phyloP scores from a whole-genome alignment of 148 eudicot genomes.

The Nepenthes mirabilis region DNA sequence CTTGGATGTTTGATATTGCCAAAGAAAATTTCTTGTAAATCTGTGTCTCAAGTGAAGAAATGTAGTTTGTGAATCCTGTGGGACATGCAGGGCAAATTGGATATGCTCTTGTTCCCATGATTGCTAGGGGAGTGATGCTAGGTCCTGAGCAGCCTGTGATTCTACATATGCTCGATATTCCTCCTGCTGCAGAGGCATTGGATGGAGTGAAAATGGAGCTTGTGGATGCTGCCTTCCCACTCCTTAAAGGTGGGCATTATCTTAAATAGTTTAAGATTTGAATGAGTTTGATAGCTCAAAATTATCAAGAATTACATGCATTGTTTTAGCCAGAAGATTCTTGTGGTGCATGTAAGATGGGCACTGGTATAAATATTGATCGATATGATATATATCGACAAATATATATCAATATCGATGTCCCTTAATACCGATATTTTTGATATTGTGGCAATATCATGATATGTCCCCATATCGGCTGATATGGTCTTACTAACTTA shows the following conservation, averaged over 20 bases:
- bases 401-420: no score
- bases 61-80: not conserved
- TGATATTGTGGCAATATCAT: no score
- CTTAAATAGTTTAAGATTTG: not conserved
- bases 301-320: not conserved
- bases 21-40: no score
- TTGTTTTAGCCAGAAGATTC: not conserved
- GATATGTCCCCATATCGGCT: no score
- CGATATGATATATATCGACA: no score
- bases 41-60: no score
- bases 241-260: conserved; percentile 50
- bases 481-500: no score
- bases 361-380: no score
- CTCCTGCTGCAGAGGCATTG: conserved; percentile 88
- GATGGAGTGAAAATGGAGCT: conserved; percentile 92
- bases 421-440: no score
- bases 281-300: not conserved
- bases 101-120: conserved; percentile 87
- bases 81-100: conserved; percentile 65
- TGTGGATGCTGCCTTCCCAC: conserved; percentile 94
- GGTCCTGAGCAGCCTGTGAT: conserved; percentile 84
- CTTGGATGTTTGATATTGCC: no score
- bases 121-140: conserved; percentile 89
- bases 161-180: conserved; percentile 90
- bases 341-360: not conserved